Conservation (phyloP, 495 filamentous ascomycete species). For the Aspergillus campestris region DNA sequence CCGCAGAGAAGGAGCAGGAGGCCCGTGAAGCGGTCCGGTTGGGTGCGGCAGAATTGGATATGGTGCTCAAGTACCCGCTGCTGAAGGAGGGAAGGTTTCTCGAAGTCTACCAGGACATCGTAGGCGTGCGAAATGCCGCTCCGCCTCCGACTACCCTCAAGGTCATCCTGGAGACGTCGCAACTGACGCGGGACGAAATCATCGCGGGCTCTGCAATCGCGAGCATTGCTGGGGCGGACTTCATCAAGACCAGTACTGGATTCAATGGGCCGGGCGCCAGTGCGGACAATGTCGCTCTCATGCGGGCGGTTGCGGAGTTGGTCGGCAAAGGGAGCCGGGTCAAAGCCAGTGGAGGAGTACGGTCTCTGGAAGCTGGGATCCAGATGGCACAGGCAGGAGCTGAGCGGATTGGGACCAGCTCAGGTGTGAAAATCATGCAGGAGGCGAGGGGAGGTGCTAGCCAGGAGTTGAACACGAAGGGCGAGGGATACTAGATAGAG, state of each 20-base stretch:
- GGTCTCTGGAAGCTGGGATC: conserved; percentile 42
- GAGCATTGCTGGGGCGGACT: conserved; percentile 53
- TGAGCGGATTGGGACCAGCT: conserved; percentile 53
- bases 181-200: conserved; percentile 46
- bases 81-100: conserved; percentile 43
- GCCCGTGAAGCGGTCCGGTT: conserved; percentile 45
- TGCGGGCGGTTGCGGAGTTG: conserved; percentile 38
- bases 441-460: conserved; percentile 28
- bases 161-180: conserved; percentile 59
- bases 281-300: conserved; percentile 46
- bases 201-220: conserved; percentile 51
- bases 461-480: conserved; percentile 3
- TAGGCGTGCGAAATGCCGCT: conserved; percentile 44
- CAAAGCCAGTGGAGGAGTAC: conserved; percentile 60
- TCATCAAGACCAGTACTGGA: conserved; percentile 64
- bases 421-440: conserved; percentile 49
- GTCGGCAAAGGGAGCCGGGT: conserved; percentile 43
- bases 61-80: conserved; percentile 54
- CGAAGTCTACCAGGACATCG: conserved; percentile 49
- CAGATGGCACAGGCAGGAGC: conserved; percentile 59
- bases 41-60: conserved; percentile 58
- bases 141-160: conserved; percentile 45
- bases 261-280: conserved; percentile 54
- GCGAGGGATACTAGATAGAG: too few relatives aligned
- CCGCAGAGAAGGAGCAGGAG: conserved; percentile 46